Percentiles rank a stretch among this genome's conserved stretches.
Evolutionary conservation across 148 eudicot genomes (phyloP).

Genomic region (Rhododendron mucronatum): DNA sequence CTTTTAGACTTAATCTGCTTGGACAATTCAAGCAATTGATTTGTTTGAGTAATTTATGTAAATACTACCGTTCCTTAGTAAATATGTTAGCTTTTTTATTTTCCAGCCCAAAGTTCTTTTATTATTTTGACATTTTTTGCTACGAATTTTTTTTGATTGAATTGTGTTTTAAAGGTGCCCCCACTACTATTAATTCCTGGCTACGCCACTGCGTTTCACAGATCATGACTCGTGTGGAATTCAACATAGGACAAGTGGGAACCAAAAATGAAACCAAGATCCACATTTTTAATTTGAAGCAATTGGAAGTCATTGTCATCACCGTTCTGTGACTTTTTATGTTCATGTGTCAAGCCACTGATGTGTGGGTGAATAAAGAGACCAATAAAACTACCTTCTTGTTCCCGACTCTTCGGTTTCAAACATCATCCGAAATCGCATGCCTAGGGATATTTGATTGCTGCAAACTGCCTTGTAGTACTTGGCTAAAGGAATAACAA

Average conservation of each 20-base stretch:
- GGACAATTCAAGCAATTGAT: not conserved
- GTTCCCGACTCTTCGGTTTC: constrained; percentile 98
- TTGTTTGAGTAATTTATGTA: not conserved
- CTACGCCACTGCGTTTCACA: not conserved
- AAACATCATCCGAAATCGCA: constrained; percentile 98
- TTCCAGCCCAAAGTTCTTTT: not conserved
- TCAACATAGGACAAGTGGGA: not conserved
- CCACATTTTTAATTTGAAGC: not conserved
- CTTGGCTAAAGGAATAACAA: constrained; percentile 92
- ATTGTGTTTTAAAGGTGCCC: not conserved
- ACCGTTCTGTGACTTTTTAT: not conserved
- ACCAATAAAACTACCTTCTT: constrained; percentile 55
- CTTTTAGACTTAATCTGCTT: not conserved
- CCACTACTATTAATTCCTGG: not conserved
- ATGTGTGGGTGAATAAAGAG: not conserved
- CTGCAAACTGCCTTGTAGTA: constrained; percentile 82
- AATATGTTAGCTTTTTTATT: no score
- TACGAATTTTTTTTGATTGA: not conserved
- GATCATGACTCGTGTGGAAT: not conserved
- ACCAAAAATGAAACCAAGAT: not conserved
- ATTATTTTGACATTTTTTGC: not conserved
- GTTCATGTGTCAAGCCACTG: not conserved
- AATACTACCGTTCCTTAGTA: not conserved
- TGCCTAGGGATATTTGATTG: constrained; percentile 86
- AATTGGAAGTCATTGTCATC: not conserved